These are phyloP conservation scores for Leishmania braziliensis DNA, from an alignment of 208 protist species.

Conservation along the genomic window DNA sequence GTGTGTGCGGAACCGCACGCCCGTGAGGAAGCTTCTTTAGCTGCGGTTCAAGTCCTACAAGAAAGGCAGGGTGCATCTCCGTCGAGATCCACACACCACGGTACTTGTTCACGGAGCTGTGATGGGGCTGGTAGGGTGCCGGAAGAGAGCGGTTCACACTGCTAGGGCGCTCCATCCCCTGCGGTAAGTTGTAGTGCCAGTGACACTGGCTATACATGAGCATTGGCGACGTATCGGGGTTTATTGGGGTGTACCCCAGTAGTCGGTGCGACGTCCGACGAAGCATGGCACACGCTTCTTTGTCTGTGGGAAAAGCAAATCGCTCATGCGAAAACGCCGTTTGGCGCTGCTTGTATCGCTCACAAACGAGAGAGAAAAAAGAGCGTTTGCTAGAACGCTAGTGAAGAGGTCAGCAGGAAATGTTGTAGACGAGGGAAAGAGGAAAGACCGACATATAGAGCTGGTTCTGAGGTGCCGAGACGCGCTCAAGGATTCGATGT, in stretches of 20 bases:
- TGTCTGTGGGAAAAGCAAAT: too few species aligned
- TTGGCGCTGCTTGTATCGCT: not conserved
- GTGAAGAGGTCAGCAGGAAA: constrained; percentile 3
- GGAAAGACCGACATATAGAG: not conserved
- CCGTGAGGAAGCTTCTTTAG: constrained; percentile 84
- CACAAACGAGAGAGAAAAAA: not conserved
- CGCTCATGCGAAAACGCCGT: not conserved
- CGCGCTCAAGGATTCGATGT: not conserved
- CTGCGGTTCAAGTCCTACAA: constrained; percentile 78
- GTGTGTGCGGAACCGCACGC: constrained; percentile 70
- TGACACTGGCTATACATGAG: constrained; percentile 86
- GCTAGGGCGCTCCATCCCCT: constrained; percentile 85
- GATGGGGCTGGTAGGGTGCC: constrained; percentile 61
- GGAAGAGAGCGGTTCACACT: constrained; percentile 78
- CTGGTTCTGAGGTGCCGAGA: not conserved
- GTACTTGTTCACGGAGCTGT: constrained; percentile 82
- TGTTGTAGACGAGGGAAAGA: not conserved
- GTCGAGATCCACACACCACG: constrained; percentile 83
- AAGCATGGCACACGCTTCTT: constrained; percentile 44
- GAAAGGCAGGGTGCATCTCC: constrained; percentile 82
- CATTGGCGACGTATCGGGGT: constrained; percentile 91
- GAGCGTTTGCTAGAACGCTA: not conserved
- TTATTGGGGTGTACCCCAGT: constrained; percentile 81
- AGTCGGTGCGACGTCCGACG: constrained; percentile 44
- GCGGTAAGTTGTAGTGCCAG: constrained; percentile 91